Percentiles rank a stretch among this genome's conserved stretches.
These are phyloP conservation scores for Discostella stelligera DNA, from an alignment of 352 stramenopile genomes.

Conservation along the genomic window DNA sequence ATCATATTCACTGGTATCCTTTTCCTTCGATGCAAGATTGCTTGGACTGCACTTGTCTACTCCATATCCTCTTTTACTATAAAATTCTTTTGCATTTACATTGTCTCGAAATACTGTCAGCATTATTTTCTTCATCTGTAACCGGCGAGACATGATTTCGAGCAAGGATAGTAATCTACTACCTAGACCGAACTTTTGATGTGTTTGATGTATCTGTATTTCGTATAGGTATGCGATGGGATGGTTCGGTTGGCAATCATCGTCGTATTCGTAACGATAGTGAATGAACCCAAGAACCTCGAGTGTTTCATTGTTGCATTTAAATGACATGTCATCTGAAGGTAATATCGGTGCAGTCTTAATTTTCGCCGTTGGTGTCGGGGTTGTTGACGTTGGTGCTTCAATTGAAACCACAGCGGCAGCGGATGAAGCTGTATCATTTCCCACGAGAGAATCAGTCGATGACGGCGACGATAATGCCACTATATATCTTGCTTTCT, in stretches of 20 bases:
- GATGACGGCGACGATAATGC: constrained; percentile 23
- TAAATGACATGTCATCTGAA: neutral
- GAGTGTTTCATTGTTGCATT: constrained; percentile 10
- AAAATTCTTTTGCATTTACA: constrained; percentile 87
- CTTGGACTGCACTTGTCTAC: constrained; percentile 90
- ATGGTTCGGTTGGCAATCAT: constrained; percentile 78
- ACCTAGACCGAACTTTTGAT: constrained; percentile 85
- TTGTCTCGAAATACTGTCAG: constrained; percentile 93
- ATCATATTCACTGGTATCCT: constrained; percentile 46
- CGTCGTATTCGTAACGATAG: constrained; percentile 91
- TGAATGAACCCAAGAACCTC: constrained; percentile 86
- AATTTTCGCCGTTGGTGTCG: neutral
- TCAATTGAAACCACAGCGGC: neutral
- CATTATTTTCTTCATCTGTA: constrained; percentile 88
- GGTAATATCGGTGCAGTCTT: constrained; percentile 1
- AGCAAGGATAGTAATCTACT: constrained; percentile 90
- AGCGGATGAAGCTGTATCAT: constrained; percentile 6
- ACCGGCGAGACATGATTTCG: constrained; percentile 83
- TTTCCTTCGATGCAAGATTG: constrained; percentile 42
- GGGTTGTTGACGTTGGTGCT: neutral
- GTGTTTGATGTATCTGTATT: constrained; percentile 84
- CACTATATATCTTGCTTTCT: constrained; percentile 87
- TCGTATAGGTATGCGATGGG: constrained; percentile 91
- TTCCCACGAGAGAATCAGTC: neutral
- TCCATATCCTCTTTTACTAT: constrained; percentile 83